Conservation (phyloP, 148 eudicot species). For the Selenicereus undatus region DNA sequence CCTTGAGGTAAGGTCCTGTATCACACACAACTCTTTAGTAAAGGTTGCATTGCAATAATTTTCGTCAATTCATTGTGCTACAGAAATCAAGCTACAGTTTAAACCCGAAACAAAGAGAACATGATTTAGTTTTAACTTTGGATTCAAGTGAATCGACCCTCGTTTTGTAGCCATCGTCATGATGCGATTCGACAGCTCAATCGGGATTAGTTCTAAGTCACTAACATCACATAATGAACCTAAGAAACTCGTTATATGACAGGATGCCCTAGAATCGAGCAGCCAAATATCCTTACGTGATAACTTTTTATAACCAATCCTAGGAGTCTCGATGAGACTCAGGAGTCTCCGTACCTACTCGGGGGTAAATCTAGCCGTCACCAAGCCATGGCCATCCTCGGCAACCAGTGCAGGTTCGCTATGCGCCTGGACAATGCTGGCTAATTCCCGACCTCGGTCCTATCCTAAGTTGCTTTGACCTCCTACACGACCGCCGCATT, state of each 20-base stretch:
- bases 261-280: no score
- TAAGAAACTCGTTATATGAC: no score
- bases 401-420: background rate
- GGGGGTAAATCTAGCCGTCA: background rate
- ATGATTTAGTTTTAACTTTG: no score
- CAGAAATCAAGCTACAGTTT: background rate
- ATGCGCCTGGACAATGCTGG: background rate
- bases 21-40: no score
- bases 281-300: no score
- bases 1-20: no score
- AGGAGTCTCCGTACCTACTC: no score
- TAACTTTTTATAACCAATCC: no score
- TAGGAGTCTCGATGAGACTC: no score
- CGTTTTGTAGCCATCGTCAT: background rate
- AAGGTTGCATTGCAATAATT: background rate
- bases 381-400: background rate
- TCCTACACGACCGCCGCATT: background rate
- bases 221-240: no score
- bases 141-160: background rate
- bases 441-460: background rate
- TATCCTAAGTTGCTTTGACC: background rate
- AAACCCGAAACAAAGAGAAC: background rate
- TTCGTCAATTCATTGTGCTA: background rate
- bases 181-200: no score
- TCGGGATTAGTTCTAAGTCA: no score